phyloP scores from a whole-genome alignment of 352 stramenopile genomes.

The Stramenopiles sp. region DNA sequence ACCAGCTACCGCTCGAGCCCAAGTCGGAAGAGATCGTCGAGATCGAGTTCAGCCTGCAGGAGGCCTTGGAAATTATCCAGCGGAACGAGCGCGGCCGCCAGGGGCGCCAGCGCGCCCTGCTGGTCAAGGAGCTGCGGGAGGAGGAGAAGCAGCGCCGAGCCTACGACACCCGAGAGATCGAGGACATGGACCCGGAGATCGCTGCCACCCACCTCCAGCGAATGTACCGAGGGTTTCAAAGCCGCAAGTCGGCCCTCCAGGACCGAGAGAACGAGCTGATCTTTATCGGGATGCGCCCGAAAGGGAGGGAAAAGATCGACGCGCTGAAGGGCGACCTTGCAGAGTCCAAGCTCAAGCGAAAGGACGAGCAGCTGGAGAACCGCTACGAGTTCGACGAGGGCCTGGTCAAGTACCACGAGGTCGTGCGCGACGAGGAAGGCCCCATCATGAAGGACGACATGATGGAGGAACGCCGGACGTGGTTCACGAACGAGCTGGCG shows the following conservation, averaged over 20 bases:
- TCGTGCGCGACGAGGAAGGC: conserved; percentile 51
- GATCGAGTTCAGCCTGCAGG: conserved; percentile 33
- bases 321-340: too few species aligned
- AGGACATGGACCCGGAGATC: conserved; percentile 62
- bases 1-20: conserved; percentile 28
- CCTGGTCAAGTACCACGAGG: conserved; percentile 54
- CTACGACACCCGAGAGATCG: conserved; percentile 39
- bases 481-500: conserved; percentile 72
- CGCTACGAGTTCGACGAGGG: conserved; percentile 66
- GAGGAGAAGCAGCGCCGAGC: conserved; percentile 52
- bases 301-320: too few species aligned
- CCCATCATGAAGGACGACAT: conserved; percentile 72
- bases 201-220: conserved; percentile 63
- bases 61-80: conserved; percentile 65
- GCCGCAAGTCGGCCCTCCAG: conserved; percentile 34
- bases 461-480: conserved; percentile 64
- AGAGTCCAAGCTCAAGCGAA: conserved; percentile 50
- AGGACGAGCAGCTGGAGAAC: conserved; percentile 66
- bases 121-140: conserved; percentile 53
- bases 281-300: too few species aligned
- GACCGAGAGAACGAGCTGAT: conserved; percentile 51
- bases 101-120: conserved; percentile 48
- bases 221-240: conserved; percentile 58
- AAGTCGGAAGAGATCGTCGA: too few species aligned
- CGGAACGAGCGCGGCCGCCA: conserved; percentile 65